Conservation (phyloP, 495 filamentous ascomycete species). For the Parathielavia hyrcaniae region DNA sequence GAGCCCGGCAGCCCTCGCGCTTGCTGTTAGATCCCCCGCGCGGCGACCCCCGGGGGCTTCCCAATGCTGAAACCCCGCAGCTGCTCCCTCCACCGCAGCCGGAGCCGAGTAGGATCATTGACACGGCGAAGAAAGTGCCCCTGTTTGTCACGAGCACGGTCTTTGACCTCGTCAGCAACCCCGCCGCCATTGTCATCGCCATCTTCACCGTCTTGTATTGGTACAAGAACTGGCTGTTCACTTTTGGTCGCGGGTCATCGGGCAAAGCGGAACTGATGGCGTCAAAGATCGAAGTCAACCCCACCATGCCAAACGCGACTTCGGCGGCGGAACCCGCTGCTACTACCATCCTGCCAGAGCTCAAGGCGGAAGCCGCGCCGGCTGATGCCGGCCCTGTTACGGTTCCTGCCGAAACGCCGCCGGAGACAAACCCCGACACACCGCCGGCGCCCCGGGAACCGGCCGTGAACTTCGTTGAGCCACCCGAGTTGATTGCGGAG, state of each 20-base stretch:
- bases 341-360: neutral
- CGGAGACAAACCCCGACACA: neutral
- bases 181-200: constrained; percentile 38
- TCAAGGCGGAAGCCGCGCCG: neutral
- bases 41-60: neutral
- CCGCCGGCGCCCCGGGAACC: neutral
- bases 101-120: constrained; percentile 31
- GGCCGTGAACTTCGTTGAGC: constrained; percentile 15
- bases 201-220: constrained; percentile 22
- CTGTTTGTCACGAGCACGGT: constrained; percentile 33
- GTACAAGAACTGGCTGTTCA: constrained; percentile 32
- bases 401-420: neutral
- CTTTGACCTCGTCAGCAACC: constrained; percentile 44
- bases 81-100: constrained; percentile 11
- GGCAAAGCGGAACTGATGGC: neutral
- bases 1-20: neutral
- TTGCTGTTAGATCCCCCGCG: constrained; percentile 10
- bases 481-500: constrained; percentile 12
- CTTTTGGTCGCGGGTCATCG: constrained; percentile 10
- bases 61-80: neutral
- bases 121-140: constrained; percentile 35
- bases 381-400: neutral
- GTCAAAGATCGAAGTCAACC: constrained; percentile 9
- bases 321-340: neutral
- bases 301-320: neutral